A percentile compares a stretch with the other conserved stretches of the same genome.
These are phyloP conservation scores for Lipomyces anomalus DNA, from an alignment of 805 yeast genomes.

Conservation along the genomic window DNA sequence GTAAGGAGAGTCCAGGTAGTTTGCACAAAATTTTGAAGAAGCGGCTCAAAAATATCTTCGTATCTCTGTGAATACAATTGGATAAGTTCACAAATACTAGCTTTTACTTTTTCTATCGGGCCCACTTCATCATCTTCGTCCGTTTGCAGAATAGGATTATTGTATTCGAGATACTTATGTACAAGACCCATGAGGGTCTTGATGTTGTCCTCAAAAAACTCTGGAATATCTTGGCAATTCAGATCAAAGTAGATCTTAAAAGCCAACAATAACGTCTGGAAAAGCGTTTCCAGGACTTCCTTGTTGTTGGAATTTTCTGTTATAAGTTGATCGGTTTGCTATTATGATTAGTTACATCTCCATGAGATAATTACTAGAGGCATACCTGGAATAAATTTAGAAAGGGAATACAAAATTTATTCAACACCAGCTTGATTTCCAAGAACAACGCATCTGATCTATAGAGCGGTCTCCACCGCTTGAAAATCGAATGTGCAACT, in stretches of 20 bases:
- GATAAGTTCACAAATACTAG: conserved; percentile 77
- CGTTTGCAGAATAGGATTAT: conserved; percentile 50
- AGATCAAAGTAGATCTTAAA: conserved; percentile 84
- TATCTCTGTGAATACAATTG: conserved; percentile 84
- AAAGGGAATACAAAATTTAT: conserved; percentile 76
- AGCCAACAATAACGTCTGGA: conserved; percentile 66
- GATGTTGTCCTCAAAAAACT: conserved; percentile 90
- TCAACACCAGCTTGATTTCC: conserved; percentile 83
- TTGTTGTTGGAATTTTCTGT: conserved; percentile 41
- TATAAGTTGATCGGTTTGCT: conserved; percentile 62
- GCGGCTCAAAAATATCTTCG: conserved; percentile 81
- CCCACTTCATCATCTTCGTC: conserved; percentile 58
- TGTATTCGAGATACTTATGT: conserved; percentile 70
- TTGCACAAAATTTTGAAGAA: conserved; percentile 71
- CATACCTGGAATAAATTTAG: conserved; percentile 60
- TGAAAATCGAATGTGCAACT: conserved; percentile 93
- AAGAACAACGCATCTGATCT: conserved; percentile 82
- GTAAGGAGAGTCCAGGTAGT: conserved; percentile 75
- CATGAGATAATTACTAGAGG: too few relatives aligned
- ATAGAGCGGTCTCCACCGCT: conserved; percentile 92
- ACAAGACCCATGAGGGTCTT: conserved; percentile 68
- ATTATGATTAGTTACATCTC: too few relatives aligned
- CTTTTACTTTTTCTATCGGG: conserved; percentile 61
- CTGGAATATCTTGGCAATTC: conserved; percentile 97
- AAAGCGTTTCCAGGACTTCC: conserved; percentile 48